Evolutionary conservation across 495 filamentous ascomycete species (phyloP).

Genomic region (Neurospora terricola): DNA sequence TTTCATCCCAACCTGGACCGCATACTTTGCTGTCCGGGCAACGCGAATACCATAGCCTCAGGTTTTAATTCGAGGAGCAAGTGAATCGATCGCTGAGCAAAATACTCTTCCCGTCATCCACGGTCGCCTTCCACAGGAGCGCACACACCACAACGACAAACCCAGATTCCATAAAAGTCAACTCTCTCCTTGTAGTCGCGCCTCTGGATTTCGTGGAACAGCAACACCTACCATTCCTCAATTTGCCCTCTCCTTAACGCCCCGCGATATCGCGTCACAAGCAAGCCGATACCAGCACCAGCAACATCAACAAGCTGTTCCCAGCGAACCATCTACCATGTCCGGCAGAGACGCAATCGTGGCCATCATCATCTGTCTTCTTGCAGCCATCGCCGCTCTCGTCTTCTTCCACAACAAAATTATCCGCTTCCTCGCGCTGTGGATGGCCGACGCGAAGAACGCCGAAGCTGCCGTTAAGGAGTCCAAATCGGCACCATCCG

Average conservation of each 20-base stretch:
- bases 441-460: not conserved
- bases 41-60: not conserved
- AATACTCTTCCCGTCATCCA: not conserved
- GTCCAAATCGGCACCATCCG: not conserved
- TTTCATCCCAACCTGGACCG: not conserved
- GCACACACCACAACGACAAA: not conserved
- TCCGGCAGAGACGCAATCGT: constrained; percentile 2
- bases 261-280: not conserved
- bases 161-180: not conserved
- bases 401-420: constrained; percentile 5
- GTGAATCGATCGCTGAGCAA: not conserved
- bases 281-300: not conserved
- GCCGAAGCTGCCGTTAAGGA: not conserved
- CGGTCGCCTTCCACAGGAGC: not conserved
- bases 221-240: not conserved
- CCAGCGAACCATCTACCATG: not conserved
- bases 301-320: not conserved
- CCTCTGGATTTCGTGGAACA: not conserved
- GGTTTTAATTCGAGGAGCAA: not conserved
- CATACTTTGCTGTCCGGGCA: not conserved
- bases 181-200: not conserved
- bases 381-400: constrained; percentile 1
- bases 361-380: constrained; percentile 6
- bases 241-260: not conserved
- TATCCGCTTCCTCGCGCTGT: not conserved